Base-by-base conservation (phyloP, 2,329 filamentous ascomycete species). In the Cadophora malorum region DNA sequence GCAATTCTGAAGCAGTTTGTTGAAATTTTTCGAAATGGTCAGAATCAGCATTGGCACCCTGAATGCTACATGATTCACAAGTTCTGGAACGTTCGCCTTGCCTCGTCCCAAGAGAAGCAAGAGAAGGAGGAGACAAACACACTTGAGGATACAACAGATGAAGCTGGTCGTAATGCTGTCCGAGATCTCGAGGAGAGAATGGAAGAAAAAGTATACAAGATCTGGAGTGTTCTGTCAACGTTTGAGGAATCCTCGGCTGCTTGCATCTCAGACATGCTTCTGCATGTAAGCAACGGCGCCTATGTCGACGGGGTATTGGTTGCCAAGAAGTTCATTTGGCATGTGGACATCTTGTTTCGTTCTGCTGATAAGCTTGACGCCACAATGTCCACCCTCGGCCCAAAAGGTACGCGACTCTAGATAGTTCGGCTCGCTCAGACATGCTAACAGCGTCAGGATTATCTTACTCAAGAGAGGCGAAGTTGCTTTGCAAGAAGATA, bases 31-130 rank as follows among this genome's bases (percentile, higher is more conserved):
- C 91, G 96, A 74, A 98, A 98, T 79, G 95, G 95, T 1, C 92
- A 97, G 78, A 97, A 98, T 78, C 96, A 99, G 77, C 96, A 99
- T 79, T 99, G 96, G 96, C 96, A 99, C 78, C 96, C 96, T 1
- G 96, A 99, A 80, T 99, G 96, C 80, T 99, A 99, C 81, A 99
- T 99, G 96, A 99, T 99, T 71, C 96, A 99, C 82, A 99, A 99
- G 77, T 99, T 98, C 80, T 99, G 96, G 96, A 99, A 98, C 78
- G 96, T 99, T 68, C 90, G 96, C 63, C 84, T 99, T 47, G 78
- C 78, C 33, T 76, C 75, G 8, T 70, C 79, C 23, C 77, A 80
- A n/a, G 80, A 84, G 63, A 77, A 79, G 12, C 82, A 84, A 64
- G 85, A 88, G 64, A 78, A 81, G 9, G 25, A 69, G 19, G 72